These are phyloP conservation scores for Aphanoascus verrucosus DNA, from an alignment of 2,329 filamentous ascomycete genomes.

Conservation along the genomic window DNA sequence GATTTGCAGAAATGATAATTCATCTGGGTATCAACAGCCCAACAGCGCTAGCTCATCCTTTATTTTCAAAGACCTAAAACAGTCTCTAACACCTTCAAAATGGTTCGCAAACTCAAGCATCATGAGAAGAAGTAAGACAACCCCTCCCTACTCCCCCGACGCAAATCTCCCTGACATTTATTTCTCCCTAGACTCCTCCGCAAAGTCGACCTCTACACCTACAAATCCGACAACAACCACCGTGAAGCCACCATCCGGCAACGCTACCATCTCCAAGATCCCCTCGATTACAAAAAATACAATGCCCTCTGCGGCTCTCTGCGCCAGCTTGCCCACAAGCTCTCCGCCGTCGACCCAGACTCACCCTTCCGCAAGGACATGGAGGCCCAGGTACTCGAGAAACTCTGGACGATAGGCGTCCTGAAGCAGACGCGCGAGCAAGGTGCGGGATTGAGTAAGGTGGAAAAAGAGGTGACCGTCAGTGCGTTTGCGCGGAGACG, in stretches of 20 bases:
- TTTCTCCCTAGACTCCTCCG: conserved; percentile 50
- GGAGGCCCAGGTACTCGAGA: conserved; percentile 78
- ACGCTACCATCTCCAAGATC: conserved; percentile 84
- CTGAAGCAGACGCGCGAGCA: conserved; percentile 64
- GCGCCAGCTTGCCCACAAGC: conserved; percentile 77
- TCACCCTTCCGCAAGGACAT: conserved; percentile 67
- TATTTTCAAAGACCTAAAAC: not conserved
- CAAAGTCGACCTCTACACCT: conserved; percentile 90
- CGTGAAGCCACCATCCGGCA: conserved; percentile 69
- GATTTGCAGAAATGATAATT: not conserved
- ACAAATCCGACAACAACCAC: conserved; percentile 79
- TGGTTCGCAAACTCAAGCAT: conserved; percentile 94
- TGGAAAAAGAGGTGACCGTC: conserved; percentile 83
- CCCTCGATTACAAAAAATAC: conserved; percentile 68
- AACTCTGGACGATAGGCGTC: conserved; percentile 87
- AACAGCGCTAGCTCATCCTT: not conserved
- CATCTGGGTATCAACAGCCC: not conserved
- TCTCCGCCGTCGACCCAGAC: conserved; percentile 68
- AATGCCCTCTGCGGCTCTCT: conserved; percentile 64
- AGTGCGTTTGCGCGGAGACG: conserved; percentile 75
- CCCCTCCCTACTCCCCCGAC: not conserved
- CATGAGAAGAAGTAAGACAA: conserved; percentile 69
- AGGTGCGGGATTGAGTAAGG: conserved; percentile 55
- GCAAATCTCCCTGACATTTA: not conserved
- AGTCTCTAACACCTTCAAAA: conserved; percentile 29